Evolutionary conservation across 257 asterid genomes (phyloP), one percentile per base, ranked within the genome.

Genomic region (Plantago major): DNA sequence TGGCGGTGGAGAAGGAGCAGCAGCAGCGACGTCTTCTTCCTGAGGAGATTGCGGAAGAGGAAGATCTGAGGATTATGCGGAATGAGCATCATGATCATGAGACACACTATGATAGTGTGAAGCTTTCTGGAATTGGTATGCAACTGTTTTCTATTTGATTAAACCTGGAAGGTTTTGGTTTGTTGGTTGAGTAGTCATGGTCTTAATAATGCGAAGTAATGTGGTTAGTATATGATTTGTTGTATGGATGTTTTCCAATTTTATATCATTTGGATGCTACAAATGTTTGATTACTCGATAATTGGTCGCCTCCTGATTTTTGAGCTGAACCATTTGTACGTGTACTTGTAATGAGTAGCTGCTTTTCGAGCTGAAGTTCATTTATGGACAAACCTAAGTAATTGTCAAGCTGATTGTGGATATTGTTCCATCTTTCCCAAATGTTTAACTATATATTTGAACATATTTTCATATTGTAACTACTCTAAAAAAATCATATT

Each of bases 11-110:
- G 55, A 65, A 18, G 42, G 60, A 53, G 68, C 51, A 53, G 79
- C 73, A 66, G 72, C 50, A 52, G 79, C 70, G 18, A 68, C 43
- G 14, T 60, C 79, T 89, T 61, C 83, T 92, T 50, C 85, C 95
- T 0, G 99, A 92, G 81, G 99, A 92, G 78, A 77, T 92, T 78
- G 97, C 99, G 13, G 97, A 92, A 60, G 93, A 80, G 81, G 97
- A 92, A 68, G 99, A 92, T 77, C 79, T 92, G 77, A 81, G 80
- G 69, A 54, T 76, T 91, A 74, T 83, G 85, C 67, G 84, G 88
- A 71, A 58, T n/a, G 62, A 70, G 40, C 52, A 69, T 37, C 72
- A 74, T 65, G 63, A 57, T 26, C 71, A 44, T 71, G 71, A 38
- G 52, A 69, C 45, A 28, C 65, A 66, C 55, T 71, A 67, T 58